These are phyloP conservation scores for Backusella westeae DNA, from an alignment of 192 early-diverging fungal species.

Conservation along the genomic window DNA sequence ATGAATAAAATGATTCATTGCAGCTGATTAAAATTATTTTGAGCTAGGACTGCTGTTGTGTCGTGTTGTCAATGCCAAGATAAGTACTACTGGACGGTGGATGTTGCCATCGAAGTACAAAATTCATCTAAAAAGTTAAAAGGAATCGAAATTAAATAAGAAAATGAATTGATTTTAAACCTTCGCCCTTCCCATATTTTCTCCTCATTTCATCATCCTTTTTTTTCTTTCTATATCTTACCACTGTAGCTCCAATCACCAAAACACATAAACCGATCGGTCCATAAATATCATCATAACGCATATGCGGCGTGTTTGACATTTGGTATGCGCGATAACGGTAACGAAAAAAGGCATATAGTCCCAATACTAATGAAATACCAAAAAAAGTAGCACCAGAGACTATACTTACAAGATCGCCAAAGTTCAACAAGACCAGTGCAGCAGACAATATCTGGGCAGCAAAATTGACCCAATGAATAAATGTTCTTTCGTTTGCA, in stretches of 20 bases:
- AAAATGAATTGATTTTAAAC: not conserved
- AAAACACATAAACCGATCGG: conserved; percentile 69
- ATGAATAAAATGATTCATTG: not conserved
- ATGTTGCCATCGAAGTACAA: conserved; percentile 46
- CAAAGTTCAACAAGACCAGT: conserved; percentile 77
- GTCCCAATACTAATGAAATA: conserved; percentile 64
- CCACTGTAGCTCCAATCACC: conserved; percentile 53
- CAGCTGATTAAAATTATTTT: not conserved
- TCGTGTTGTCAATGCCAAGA: not conserved
- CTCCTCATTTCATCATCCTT: not conserved
- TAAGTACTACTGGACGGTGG: not conserved
- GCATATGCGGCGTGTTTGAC: conserved; percentile 31
- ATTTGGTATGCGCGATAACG: conserved; percentile 77
- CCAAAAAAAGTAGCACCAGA: conserved; percentile 66
- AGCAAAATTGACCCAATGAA: conserved; percentile 83
- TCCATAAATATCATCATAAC: conserved; percentile 76
- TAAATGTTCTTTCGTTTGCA: conserved; percentile 91
- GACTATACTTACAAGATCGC: conserved; percentile 63
- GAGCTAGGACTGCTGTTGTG: not conserved
- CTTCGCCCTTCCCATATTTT: not conserved
- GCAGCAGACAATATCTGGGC: conserved; percentile 65
- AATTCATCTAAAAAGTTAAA: conserved; percentile 13
- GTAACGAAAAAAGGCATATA: conserved; percentile 73
- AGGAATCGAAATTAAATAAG: not conserved
- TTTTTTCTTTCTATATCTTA: conserved; percentile 16